phyloP scores from a whole-genome alignment of 2,329 filamentous ascomycete genomes.

The Sporothrix humicola region DNA sequence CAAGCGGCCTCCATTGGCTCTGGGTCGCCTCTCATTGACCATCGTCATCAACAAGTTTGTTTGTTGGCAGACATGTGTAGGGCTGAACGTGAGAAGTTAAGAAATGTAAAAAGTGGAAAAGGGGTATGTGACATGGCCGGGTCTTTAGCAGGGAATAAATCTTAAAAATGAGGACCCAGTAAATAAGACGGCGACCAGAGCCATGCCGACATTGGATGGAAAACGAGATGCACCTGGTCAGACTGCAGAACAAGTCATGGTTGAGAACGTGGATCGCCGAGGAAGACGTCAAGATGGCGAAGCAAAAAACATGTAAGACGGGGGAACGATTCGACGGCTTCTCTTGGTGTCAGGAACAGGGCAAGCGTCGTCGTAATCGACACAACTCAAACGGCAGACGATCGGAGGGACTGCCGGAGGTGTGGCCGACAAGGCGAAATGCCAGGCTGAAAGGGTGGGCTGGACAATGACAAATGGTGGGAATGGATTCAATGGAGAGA shows the following conservation, averaged over 20 bases:
- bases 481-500: too few relatives aligned
- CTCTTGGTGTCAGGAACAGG: conserved; percentile 11
- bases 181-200: background rate
- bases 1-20: background rate
- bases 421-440: conserved; percentile 8
- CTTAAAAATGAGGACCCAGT: background rate
- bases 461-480: too few relatives aligned
- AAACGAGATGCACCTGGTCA: background rate
- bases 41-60: background rate
- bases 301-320: background rate
- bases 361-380: background rate
- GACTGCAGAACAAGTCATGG: background rate
- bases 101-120: too few relatives aligned
- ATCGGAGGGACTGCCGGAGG: conserved; percentile 4
- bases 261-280: background rate
- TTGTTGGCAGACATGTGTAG: background rate
- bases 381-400: background rate
- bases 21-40: background rate
- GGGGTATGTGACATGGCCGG: background rate
- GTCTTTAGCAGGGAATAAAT: background rate
- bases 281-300: too few relatives aligned
- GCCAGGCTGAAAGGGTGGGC: background rate
- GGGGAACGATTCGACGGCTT: background rate
- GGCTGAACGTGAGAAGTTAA: too few relatives aligned
- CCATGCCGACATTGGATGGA: background rate